A percentile compares a stretch with the other conserved stretches of the same genome.
These are phyloP conservation scores for Schwanniomyces etchellsii DNA, from an alignment of 1,139 yeast genomes.

Conservation along the genomic window DNA sequence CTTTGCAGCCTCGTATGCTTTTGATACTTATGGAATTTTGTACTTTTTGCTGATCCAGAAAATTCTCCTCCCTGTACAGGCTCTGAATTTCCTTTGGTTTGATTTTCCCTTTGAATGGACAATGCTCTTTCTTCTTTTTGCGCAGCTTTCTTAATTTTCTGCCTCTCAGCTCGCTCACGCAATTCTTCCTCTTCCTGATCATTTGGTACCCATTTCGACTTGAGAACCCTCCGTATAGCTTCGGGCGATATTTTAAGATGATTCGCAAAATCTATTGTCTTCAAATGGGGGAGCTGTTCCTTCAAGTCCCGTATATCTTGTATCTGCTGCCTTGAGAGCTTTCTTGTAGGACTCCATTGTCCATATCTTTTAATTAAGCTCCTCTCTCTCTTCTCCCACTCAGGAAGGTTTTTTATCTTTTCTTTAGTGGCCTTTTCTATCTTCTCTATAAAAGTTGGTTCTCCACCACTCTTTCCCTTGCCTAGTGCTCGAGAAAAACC, in stretches of 20 bases:
- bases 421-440: constrained; percentile 9
- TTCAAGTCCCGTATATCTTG: constrained; percentile 57
- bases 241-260: constrained; percentile 76
- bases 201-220: constrained; percentile 70
- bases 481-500: neutral
- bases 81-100: too few species aligned
- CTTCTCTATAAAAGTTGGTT: constrained; percentile 12
- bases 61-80: too few species aligned
- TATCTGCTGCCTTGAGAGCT: constrained; percentile 66
- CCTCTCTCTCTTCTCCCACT: constrained; percentile 66
- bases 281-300: constrained; percentile 52
- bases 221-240: constrained; percentile 72
- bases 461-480: constrained; percentile 5
- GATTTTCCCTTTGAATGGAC: too few species aligned
- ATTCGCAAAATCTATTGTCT: constrained; percentile 55
- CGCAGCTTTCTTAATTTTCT: neutral
- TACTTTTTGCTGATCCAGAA: too few species aligned
- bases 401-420: constrained; percentile 14
- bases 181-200: constrained; percentile 39
- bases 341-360: constrained; percentile 67
- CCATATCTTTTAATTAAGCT: constrained; percentile 57
- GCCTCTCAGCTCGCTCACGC: neutral
- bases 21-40: too few species aligned
- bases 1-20: too few species aligned
- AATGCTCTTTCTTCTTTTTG: too few species aligned